Evolutionary conservation across 2,329 filamentous ascomycete genomes (phyloP).

Genomic region (Apiospora rasikravindrae): DNA sequence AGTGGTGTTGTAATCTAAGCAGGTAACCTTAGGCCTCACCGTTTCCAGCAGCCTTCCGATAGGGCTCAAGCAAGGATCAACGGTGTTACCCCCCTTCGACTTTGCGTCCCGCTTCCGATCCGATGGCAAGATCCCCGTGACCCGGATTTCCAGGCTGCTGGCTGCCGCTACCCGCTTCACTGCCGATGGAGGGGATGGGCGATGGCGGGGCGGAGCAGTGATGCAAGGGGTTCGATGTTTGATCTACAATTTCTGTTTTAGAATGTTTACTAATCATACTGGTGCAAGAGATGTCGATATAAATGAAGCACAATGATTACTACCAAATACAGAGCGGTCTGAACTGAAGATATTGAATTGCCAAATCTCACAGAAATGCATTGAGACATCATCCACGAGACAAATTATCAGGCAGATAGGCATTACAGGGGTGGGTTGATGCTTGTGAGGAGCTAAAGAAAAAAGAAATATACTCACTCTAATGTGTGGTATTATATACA

Average conservation of each 20-base stretch:
- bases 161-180: background rate
- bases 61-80: background rate
- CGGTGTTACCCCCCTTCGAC: background rate
- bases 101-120: conserved; percentile 4
- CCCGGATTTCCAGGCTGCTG: background rate
- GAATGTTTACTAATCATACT: background rate
- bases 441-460: too few relatives aligned
- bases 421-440: too few relatives aligned
- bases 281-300: background rate
- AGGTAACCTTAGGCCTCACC: too few relatives aligned
- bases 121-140: background rate
- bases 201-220: background rate
- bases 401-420: too few relatives aligned
- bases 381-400: too few relatives aligned
- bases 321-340: background rate
- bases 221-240: background rate
- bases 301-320: background rate
- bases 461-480: too few relatives aligned
- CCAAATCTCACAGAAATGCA: too few relatives aligned
- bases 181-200: background rate
- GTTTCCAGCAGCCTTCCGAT: background rate
- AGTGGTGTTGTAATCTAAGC: background rate
- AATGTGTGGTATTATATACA: too few relatives aligned
- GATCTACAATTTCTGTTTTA: background rate
- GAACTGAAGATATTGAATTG: background rate